These are phyloP conservation scores for Theileria annulata DNA, from an alignment of 169 alveolate genomes.

Conservation along the genomic window DNA sequence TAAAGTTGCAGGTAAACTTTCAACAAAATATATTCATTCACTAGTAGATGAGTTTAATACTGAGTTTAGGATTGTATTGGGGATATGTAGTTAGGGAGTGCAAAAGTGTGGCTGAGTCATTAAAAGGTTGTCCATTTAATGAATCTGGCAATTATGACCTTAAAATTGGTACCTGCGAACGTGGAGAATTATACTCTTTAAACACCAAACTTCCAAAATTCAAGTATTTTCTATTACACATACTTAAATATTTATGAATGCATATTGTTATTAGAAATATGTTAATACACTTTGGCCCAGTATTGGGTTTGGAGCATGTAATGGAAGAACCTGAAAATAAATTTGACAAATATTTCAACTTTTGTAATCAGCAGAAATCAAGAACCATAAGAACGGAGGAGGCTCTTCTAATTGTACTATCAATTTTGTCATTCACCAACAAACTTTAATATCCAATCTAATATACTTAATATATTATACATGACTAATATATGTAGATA, in stretches of 20 bases:
- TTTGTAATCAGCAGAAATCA: slow-evolving; percentile 90
- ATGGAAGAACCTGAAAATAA: slow-evolving; percentile 65
- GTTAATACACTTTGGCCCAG: slow-evolving; percentile 89
- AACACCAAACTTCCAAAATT: slow-evolving; percentile 52
- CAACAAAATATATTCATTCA: neutral
- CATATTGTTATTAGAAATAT: slow-evolving; percentile 73
- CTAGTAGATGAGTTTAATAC: neutral
- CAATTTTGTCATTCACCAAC: slow-evolving; percentile 18
- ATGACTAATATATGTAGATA: no score
- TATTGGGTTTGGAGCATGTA: slow-evolving; percentile 87
- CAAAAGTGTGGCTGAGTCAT: slow-evolving; percentile 72
- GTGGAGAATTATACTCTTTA: slow-evolving; percentile 78
- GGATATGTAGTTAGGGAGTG: slow-evolving; percentile 91
- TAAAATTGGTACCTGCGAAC: slow-evolving; percentile 88
- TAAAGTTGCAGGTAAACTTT: slow-evolving; percentile 38
- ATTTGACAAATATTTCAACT: slow-evolving; percentile 88
- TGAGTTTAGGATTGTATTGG: slow-evolving; percentile 86
- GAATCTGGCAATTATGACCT: slow-evolving; percentile 86
- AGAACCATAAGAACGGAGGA: slow-evolving; percentile 96
- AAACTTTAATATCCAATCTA: neutral
- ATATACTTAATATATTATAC: no score
- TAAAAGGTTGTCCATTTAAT: slow-evolving; percentile 75
- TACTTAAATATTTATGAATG: neutral
- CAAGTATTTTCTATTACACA: slow-evolving; percentile 18
- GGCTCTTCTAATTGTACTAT: slow-evolving; percentile 84